These are phyloP conservation scores for Rhodotorula sp. DNA, from an alignment of 1,284 basidiomycete genomes.

Conservation along the genomic window DNA sequence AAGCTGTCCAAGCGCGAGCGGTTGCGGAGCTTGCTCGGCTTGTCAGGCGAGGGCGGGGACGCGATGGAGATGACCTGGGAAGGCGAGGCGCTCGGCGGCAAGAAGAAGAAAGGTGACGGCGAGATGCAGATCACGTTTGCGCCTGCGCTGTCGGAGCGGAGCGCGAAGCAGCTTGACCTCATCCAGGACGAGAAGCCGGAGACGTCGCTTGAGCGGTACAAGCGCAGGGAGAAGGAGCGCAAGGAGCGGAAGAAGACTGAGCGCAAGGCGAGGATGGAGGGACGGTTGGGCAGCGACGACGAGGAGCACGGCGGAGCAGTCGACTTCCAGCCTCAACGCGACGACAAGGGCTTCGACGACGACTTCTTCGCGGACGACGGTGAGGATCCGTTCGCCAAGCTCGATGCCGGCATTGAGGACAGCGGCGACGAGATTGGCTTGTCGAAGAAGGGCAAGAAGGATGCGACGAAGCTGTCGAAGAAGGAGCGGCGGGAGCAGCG, in stretches of 20 bases:
- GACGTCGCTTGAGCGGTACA: constrained; percentile 76
- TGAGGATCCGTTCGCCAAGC: constrained; percentile 69
- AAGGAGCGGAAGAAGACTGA: constrained; percentile 62
- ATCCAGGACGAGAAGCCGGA: constrained; percentile 54
- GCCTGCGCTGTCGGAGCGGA: constrained; percentile 63
- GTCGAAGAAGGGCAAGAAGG: constrained; percentile 42
- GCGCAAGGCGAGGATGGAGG: constrained; percentile 49
- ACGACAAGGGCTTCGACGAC: constrained; percentile 43
- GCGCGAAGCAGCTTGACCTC: constrained; percentile 45
- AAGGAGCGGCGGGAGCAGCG: constrained; percentile 39
- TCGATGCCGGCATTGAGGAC: constrained; percentile 49
- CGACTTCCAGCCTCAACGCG: constrained; percentile 23
- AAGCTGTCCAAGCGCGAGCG: constrained; percentile 31
- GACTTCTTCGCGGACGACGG: constrained; percentile 41
- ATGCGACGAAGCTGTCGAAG: constrained; percentile 45
- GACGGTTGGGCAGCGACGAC: constrained; percentile 22
- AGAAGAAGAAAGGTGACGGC: constrained; percentile 26
- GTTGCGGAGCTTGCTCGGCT: constrained; percentile 30
- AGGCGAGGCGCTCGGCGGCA: constrained; percentile 16
- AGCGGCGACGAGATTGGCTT: constrained; percentile 30
- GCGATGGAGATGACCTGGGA: constrained; percentile 32
- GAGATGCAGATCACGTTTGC: constrained; percentile 91
- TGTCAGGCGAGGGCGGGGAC: constrained; percentile 18
- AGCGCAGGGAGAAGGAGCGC: constrained; percentile 82
- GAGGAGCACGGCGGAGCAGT: constrained; percentile 5